Base-by-base conservation (phyloP, 192 early-diverging fungal genomes). In the Lobosporangium transversale region DNA sequence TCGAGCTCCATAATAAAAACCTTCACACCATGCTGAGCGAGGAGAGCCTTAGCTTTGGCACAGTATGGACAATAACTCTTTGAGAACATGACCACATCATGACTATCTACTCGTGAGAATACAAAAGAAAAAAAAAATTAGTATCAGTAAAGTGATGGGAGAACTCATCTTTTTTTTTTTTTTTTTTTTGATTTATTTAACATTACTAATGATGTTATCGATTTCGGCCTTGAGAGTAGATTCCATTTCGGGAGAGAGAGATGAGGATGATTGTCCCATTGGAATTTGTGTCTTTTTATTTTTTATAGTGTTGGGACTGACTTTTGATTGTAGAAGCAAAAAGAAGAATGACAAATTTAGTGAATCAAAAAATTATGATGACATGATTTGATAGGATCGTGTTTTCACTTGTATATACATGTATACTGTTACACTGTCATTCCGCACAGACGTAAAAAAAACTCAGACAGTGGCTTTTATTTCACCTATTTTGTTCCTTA, bases 61-160 rank as follows among this genome's bases (percentile, higher is more conserved):
- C 89, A 91, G 75, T 88, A 93, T 49, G 89, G 89, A 80, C 90
- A 93, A 53, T 84, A 85, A 7, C 84, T 80, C 80, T 91, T 97
- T 74, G 91, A 91, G 82, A 94, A 95, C 44, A 96, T 87, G 68
- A 80, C 81, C 45, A 89, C 79, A 24, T 45, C 78, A 75, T 89
- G 82, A 11, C 15, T 24, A 23, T 57, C 73, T 76, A 49, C 32
- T 50, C 21, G 37, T 35, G 12, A 14, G 12, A 24, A 11, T 23
- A 12, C 17, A 12, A 4, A 40, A 40, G 14, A 14, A 40, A 7
- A 40, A n/a, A n/a, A n/a, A n/a, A n/a, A n/a, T n/a, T n/a, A n/a
- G n/a, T n/a, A n/a, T n/a, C n/a, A n/a, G n/a, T n/a, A n/a, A n/a
- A n/a, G n/a, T n/a, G n/a, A n/a, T n/a, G n/a, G n/a, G n/a, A n/a